A percentile compares a stretch with the other conserved stretches of the same genome.
phyloP scores from a whole-genome alignment of 2,329 filamentous ascomycete species.

The Didymella segeticola region DNA sequence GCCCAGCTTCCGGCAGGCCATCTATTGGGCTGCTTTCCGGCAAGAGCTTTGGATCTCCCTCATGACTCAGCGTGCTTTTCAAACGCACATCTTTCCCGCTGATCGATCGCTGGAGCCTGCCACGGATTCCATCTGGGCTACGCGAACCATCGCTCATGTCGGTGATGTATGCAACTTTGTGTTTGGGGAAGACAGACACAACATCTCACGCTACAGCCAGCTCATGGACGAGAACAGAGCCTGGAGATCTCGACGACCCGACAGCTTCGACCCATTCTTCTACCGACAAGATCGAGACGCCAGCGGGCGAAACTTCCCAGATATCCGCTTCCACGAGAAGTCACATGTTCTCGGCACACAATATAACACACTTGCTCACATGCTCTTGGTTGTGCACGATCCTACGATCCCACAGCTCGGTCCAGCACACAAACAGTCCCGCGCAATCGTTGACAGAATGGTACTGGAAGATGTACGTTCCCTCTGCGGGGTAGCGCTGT shows the following conservation, averaged over 20 bases:
- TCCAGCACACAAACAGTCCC: constrained; percentile 42
- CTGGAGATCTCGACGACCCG: constrained; percentile 41
- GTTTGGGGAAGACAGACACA: constrained; percentile 45
- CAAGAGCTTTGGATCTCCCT: constrained; percentile 49
- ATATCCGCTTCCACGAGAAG: constrained; percentile 45
- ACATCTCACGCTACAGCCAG: constrained; percentile 36
- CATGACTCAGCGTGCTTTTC: constrained; percentile 47
- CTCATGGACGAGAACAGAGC: constrained; percentile 45
- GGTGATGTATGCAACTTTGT: constrained; percentile 48
- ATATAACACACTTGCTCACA: constrained; percentile 46
- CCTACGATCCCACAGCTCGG: constrained; percentile 48
- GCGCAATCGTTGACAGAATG: constrained; percentile 39
- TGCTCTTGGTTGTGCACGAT: constrained; percentile 46
- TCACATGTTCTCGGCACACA: constrained; percentile 44
- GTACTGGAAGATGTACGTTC: constrained; percentile 46
- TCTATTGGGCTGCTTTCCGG: constrained; percentile 49
- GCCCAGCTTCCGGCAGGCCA: constrained; percentile 44
- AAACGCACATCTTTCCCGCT: constrained; percentile 46
- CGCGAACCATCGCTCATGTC: constrained; percentile 50
- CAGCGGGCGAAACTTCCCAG: constrained; percentile 44
- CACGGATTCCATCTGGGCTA: constrained; percentile 52
- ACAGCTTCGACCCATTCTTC: constrained; percentile 47
- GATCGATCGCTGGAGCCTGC: constrained; percentile 50
- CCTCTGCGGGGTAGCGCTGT: constrained; percentile 45
- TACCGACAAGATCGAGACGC: constrained; percentile 42